Percentiles rank a stretch among this genome's conserved stretches.
These are phyloP conservation scores for Talaromyces stipitatus DNA, from an alignment of 495 filamentous ascomycete species.

Conservation along the genomic window DNA sequence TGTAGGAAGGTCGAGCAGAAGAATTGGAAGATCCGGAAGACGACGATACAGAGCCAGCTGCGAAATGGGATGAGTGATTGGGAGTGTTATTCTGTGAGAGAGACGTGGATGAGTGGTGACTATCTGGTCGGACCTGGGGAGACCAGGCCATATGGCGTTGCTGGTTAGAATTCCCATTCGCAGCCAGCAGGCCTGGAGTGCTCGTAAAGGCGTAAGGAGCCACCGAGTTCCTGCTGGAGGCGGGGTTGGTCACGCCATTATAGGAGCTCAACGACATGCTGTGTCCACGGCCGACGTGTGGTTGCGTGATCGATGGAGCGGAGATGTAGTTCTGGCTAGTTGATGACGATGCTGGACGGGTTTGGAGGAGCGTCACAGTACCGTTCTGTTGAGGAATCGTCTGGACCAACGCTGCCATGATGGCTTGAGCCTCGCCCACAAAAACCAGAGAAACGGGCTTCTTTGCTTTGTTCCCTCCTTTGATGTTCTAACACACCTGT, in stretches of 20 bases:
- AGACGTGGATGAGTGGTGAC: conserved; percentile 55
- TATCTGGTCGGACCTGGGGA: conserved; percentile 59
- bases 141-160: conserved; percentile 49
- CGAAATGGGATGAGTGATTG: conserved; percentile 47
- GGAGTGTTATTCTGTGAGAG: conserved; percentile 35
- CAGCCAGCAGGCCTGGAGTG: conserved; percentile 58
- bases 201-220: conserved; percentile 82
- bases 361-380: conserved; percentile 71
- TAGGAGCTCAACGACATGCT: conserved; percentile 63
- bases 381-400: conserved; percentile 76
- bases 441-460: neutral
- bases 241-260: conserved; percentile 56
- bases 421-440: conserved; percentile 17
- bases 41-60: conserved; percentile 55
- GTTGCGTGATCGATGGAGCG: conserved; percentile 38
- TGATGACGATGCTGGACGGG: conserved; percentile 66
- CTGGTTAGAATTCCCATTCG: conserved; percentile 29
- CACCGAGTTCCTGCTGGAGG: conserved; percentile 33
- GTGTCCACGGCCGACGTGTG: conserved; percentile 44
- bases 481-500: neutral
- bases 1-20: conserved; percentile 31
- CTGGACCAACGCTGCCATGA: conserved; percentile 90
- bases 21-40: conserved; percentile 37
- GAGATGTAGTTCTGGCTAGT: conserved; percentile 42
- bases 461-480: neutral